phyloP scores from a whole-genome alignment of 2,329 filamentous ascomycete species.

The Penicillium sp. region DNA sequence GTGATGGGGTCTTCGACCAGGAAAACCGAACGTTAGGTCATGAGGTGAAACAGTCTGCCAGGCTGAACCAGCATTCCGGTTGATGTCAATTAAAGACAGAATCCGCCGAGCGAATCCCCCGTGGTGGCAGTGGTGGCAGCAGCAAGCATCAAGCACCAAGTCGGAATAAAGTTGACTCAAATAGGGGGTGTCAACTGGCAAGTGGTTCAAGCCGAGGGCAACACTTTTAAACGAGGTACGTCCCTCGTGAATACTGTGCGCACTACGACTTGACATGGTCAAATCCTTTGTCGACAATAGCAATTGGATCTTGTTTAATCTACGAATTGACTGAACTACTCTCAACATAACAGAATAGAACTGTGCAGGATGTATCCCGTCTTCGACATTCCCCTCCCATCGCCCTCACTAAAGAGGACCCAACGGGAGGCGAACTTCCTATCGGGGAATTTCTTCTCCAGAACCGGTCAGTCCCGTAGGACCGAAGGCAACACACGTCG shows the following conservation, averaged over 20 bases:
- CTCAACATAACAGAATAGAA: background rate
- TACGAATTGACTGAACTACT: background rate
- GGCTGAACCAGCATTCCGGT: constrained; percentile 10
- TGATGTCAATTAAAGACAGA: constrained; percentile 13
- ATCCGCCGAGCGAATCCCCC: background rate
- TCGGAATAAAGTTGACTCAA: too few species aligned
- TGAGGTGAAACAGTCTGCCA: background rate
- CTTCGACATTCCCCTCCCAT: constrained; percentile 73
- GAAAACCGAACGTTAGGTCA: background rate
- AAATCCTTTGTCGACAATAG: too few species aligned
- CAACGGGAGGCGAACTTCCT: constrained; percentile 73
- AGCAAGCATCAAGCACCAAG: too few species aligned
- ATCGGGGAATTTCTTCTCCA: constrained; percentile 67
- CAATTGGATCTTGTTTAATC: too few species aligned
- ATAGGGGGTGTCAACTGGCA: too few species aligned
- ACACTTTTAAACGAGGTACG: too few species aligned
- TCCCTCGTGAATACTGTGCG: too few species aligned
- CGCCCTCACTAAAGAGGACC: constrained; percentile 73
- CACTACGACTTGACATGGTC: too few species aligned
- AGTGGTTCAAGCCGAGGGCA: too few species aligned
- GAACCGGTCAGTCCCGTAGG: constrained; percentile 61
- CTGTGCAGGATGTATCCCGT: constrained; percentile 58
- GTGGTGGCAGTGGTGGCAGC: too few species aligned
- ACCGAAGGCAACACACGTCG: constrained; percentile 72
- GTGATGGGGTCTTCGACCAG: background rate